These are phyloP conservation scores for Macrophomina pseudophaseolina DNA, from an alignment of 2,329 filamentous ascomycete genomes.

Conservation along the genomic window DNA sequence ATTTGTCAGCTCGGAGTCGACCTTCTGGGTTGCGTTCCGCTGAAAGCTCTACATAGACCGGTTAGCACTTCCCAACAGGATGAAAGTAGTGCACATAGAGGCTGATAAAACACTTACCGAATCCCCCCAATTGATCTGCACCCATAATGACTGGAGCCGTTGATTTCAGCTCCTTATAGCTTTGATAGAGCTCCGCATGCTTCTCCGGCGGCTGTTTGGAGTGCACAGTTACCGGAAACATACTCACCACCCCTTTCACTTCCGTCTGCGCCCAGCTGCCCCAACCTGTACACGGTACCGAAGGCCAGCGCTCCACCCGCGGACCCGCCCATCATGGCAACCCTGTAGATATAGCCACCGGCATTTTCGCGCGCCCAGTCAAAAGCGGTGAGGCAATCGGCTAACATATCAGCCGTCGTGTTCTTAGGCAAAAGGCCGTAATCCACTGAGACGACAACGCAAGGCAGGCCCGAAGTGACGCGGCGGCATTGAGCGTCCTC, in stretches of 20 bases:
- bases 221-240: slow-evolving; percentile 29
- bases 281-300: slow-evolving; percentile 1
- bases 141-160: slow-evolving; percentile 13
- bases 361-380: slow-evolving; percentile 18
- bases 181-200: slow-evolving; percentile 27
- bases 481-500: slow-evolving; percentile 44
- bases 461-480: slow-evolving; percentile 37
- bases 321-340: slow-evolving; percentile 29
- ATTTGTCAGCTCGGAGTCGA: slow-evolving; percentile 24
- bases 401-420: slow-evolving; percentile 37
- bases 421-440: slow-evolving; percentile 35
- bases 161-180: slow-evolving; percentile 23
- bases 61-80: neutral
- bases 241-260: slow-evolving; percentile 25
- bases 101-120: neutral
- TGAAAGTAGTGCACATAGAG: neutral
- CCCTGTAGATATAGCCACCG: neutral
- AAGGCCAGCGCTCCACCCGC: slow-evolving; percentile 30
- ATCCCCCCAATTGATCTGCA: neutral
- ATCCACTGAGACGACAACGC: slow-evolving; percentile 42
- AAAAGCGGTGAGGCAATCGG: slow-evolving; percentile 33
- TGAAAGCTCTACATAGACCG: neutral
- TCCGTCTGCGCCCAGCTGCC: neutral
- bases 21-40: slow-evolving; percentile 15
- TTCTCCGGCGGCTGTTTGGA: slow-evolving; percentile 25